Evolutionary conservation across 306 rosid genomes (phyloP).

Genomic region (Corylus heterophylla): DNA sequence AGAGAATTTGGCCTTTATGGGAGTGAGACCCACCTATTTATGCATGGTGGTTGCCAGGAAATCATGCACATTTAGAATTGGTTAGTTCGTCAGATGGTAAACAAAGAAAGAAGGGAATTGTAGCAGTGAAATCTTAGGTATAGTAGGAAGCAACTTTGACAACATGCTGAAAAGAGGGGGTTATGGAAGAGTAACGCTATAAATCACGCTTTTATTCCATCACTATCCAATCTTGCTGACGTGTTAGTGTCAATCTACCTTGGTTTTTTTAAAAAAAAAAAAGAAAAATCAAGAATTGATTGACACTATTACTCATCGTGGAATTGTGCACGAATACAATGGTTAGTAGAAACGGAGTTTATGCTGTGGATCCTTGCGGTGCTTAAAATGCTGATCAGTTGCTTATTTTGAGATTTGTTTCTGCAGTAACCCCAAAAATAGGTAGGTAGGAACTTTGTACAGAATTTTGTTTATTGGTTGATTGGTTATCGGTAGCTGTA

Average conservation of each 20-base stretch:
- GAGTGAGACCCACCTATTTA: slow-evolving; percentile 7
- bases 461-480: slow-evolving; percentile 73
- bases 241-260: too few relatives aligned
- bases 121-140: slow-evolving; percentile 31
- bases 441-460: slow-evolving; percentile 50
- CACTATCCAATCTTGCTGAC: too few relatives aligned
- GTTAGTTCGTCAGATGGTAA: slow-evolving; percentile 27
- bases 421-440: slow-evolving; percentile 38
- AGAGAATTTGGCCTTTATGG: neutral
- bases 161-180: slow-evolving; percentile 16
- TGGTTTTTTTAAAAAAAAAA: too few relatives aligned
- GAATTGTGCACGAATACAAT: slow-evolving; percentile 6
- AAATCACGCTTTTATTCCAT: too few relatives aligned
- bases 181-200: neutral
- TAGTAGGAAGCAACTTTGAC: slow-evolving; percentile 27
- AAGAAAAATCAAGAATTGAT: too few relatives aligned
- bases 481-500: slow-evolving; percentile 49
- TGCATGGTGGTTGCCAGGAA: slow-evolving; percentile 18
- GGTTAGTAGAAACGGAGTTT: slow-evolving; percentile 33
- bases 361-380: slow-evolving; percentile 30
- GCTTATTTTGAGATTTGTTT: slow-evolving; percentile 34
- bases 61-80: slow-evolving; percentile 25
- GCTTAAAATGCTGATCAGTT: slow-evolving; percentile 8
- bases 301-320: neutral
- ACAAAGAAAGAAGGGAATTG: neutral